Evolutionary conservation across 768 basidiomycete species (phyloP).

Genomic region (Rhodotorula babjevae): DNA sequence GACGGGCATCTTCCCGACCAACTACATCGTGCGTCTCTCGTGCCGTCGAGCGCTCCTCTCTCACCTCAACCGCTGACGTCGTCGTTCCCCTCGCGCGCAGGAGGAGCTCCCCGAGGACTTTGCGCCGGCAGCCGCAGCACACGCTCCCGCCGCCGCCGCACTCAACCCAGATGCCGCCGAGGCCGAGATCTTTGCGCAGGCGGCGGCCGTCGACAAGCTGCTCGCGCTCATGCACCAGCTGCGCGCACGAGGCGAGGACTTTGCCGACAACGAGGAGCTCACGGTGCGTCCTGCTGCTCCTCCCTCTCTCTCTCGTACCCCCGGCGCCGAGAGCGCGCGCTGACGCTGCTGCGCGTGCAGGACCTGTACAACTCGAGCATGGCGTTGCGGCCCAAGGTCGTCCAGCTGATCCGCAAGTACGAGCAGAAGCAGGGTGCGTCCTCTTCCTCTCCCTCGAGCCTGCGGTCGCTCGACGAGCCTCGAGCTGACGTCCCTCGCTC

Average conservation of each 20-base stretch:
- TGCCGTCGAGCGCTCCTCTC: not conserved
- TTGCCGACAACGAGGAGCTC: conserved; percentile 88
- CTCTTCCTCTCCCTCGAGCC: conserved; percentile 3
- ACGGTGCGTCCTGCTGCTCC: conserved; percentile 55
- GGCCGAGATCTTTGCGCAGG: conserved; percentile 78
- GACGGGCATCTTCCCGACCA: conserved; percentile 93
- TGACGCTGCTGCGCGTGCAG: conserved; percentile 49
- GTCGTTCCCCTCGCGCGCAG: conserved; percentile 47
- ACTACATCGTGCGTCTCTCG: conserved; percentile 72
- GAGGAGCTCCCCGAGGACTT: conserved; percentile 82
- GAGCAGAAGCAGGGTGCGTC: conserved; percentile 74
- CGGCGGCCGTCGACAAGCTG: conserved; percentile 74
- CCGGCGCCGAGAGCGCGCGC: no score
- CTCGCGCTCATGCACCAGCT: conserved; percentile 66
- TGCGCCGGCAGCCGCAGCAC: conserved; percentile 39
- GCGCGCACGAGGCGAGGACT: conserved; percentile 70
- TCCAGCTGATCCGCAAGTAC: conserved; percentile 93
- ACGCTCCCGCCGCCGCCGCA: no score
- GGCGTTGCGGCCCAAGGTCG: conserved; percentile 86
- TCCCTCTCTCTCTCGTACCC: no score
- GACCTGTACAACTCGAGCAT: conserved; percentile 87
- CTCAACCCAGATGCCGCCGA: conserved; percentile 63
- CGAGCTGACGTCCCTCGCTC: not conserved
- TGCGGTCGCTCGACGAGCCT: not conserved
- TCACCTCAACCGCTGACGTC: no score